Conservation (phyloP, 176 grass and related monocot genomes). For the Musa beccarii region DNA sequence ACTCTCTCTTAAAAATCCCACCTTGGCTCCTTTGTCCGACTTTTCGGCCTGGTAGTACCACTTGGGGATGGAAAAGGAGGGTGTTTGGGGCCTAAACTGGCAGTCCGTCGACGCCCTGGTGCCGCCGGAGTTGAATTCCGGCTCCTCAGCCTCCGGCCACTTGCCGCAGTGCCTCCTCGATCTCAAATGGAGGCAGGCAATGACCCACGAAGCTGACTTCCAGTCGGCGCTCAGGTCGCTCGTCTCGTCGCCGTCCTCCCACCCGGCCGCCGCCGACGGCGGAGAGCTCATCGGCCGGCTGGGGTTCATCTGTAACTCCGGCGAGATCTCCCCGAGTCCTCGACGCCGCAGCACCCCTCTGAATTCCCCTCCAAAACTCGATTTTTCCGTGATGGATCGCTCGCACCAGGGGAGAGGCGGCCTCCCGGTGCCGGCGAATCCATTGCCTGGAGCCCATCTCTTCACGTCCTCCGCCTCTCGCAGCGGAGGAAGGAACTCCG, state of each 20-base stretch:
- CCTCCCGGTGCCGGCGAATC: background rate
- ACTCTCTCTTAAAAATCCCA: constrained; percentile 2
- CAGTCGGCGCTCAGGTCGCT: constrained; percentile 59
- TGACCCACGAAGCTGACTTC: constrained; percentile 17
- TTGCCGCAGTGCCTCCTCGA: constrained; percentile 14
- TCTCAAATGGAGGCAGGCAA: constrained; percentile 4
- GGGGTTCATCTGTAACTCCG: constrained; percentile 48
- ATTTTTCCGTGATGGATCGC: constrained; percentile 2
- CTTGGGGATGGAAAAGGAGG: constrained; percentile 34
- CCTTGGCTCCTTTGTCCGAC: background rate
- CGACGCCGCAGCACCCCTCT: constrained; percentile 42
- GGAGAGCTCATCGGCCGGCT: constrained; percentile 60
- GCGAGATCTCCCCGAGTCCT: constrained; percentile 11
- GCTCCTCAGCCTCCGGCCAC: background rate
- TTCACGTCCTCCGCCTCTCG: background rate
- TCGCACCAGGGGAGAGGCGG: background rate
- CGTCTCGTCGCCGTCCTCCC: constrained; percentile 40
- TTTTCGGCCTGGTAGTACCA: background rate
- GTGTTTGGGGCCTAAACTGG: constrained; percentile 19
- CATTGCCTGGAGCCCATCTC: background rate
- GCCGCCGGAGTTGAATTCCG: background rate
- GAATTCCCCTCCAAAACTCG: constrained; percentile 40
- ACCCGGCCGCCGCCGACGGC: constrained; percentile 14
- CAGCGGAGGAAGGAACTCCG: background rate
- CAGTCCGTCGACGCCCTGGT: background rate